Evolutionary conservation across 495 filamentous ascomycete species (phyloP).

Genomic region (Penicillium fimorum): DNA sequence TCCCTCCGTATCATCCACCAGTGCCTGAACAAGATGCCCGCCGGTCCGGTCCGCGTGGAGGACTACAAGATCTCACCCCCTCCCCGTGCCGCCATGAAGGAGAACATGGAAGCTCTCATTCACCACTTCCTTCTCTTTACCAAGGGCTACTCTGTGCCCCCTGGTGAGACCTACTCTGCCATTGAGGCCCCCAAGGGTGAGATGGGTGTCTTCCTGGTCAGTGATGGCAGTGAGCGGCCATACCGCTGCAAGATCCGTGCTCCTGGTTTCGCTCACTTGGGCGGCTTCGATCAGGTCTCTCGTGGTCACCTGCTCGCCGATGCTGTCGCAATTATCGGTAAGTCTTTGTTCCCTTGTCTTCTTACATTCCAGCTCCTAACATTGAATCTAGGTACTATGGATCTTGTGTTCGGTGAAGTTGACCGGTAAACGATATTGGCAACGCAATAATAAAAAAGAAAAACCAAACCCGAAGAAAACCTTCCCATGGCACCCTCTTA

Average conservation of each 20-base stretch:
- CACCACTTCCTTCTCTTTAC: constrained; percentile 99
- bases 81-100: constrained; percentile 97
- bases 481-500: constrained; percentile 25
- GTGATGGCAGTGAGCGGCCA: constrained; percentile 91
- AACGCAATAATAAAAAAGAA: constrained; percentile 29
- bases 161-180: constrained; percentile 94
- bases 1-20: constrained; percentile 97
- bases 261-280: constrained; percentile 93
- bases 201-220: constrained; percentile 98
- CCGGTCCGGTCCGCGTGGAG: constrained; percentile 89
- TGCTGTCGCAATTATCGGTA: constrained; percentile 91
- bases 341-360: constrained; percentile 10
- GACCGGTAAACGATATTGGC: constrained; percentile 51
- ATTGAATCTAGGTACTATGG: constrained; percentile 62
- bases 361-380: constrained; percentile 11
- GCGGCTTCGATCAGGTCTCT: constrained; percentile 88
- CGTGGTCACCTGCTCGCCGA: constrained; percentile 93
- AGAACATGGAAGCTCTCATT: constrained; percentile 99
- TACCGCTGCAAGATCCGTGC: constrained; percentile 98
- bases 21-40: constrained; percentile 98
- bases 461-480: constrained; percentile 28
- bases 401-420: constrained; percentile 76
- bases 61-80: constrained; percentile 99
- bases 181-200: constrained; percentile 99
- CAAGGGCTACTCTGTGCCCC: constrained; percentile 97